Conservation (phyloP, 1,139 yeast species). For the Meyerozyma smithsonii region DNA sequence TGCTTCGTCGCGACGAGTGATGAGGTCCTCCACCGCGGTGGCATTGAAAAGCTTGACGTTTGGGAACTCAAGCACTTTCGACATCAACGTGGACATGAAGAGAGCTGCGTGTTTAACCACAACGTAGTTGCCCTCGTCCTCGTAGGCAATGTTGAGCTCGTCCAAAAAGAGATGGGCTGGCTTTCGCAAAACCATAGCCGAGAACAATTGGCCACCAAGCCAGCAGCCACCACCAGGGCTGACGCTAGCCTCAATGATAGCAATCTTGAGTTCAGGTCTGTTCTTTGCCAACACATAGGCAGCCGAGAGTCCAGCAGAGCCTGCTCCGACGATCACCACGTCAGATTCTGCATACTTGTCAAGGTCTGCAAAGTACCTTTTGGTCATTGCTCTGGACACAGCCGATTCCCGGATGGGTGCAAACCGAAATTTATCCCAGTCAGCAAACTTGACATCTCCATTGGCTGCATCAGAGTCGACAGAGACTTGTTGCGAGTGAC, state of each 20-base stretch:
- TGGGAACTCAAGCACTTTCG: conserved; percentile 67
- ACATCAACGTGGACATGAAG: conserved; percentile 67
- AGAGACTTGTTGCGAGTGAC: conserved; percentile 5
- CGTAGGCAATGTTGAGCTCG: conserved; percentile 62
- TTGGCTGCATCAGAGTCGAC: conserved; percentile 12
- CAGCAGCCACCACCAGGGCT: conserved; percentile 82
- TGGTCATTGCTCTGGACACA: conserved; percentile 81
- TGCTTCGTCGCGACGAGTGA: conserved; percentile 57
- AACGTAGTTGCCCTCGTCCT: conserved; percentile 77
- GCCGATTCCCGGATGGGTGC: conserved; percentile 75
- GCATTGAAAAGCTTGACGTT: conserved; percentile 77
- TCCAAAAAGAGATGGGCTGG: conserved; percentile 69
- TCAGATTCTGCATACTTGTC: conserved; percentile 75
- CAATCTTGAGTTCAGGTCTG: conserved; percentile 73
- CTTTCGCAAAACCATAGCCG: conserved; percentile 76
- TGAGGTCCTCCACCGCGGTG: conserved; percentile 76
- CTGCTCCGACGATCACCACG: conserved; percentile 74
- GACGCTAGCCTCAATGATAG: conserved; percentile 70
- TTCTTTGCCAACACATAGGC: conserved; percentile 70
- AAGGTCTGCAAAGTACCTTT: conserved; percentile 67
- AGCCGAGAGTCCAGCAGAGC: conserved; percentile 73
- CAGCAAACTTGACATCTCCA: conserved; percentile 28
- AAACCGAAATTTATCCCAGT: conserved; percentile 67
- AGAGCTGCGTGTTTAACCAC: conserved; percentile 80
- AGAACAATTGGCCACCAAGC: conserved; percentile 76